phyloP scores from a whole-genome alignment of 2,329 filamentous ascomycete genomes.

The Rasamsonia emersonii region DNA sequence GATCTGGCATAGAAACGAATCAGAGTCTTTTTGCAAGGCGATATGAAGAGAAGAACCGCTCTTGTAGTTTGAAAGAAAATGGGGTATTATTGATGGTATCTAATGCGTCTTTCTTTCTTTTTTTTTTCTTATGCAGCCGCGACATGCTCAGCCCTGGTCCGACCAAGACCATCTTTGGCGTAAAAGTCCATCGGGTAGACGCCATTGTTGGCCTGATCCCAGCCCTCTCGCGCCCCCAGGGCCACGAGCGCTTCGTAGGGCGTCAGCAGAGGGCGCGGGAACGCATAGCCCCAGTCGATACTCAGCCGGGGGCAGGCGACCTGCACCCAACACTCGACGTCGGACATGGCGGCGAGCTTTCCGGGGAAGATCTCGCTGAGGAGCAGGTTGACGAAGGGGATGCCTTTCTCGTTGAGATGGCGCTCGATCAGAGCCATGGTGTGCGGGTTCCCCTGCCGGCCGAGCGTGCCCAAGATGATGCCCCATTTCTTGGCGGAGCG shows the following conservation, averaged over 20 bases:
- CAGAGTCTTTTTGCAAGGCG: background rate
- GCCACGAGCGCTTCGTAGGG: slow-evolving; percentile 92
- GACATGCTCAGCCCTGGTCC: slow-evolving; percentile 50
- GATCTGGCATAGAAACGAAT: too few relatives aligned
- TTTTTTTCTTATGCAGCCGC: background rate
- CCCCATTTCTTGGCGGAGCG: slow-evolving; percentile 82
- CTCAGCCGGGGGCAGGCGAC: slow-evolving; percentile 93
- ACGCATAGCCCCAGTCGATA: slow-evolving; percentile 98
- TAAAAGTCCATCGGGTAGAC: slow-evolving; percentile 99
- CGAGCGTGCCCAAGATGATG: slow-evolving; percentile 83
- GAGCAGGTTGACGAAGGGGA: slow-evolving; percentile 76
- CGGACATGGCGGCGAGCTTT: slow-evolving; percentile 84
- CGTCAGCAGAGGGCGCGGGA: slow-evolving; percentile 76
- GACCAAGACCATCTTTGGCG: slow-evolving; percentile 78
- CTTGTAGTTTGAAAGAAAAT: background rate
- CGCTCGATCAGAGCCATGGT: slow-evolving; percentile 81
- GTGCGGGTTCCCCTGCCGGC: slow-evolving; percentile 90
- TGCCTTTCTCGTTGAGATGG: slow-evolving; percentile 59
- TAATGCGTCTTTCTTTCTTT: background rate
- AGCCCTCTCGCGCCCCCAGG: slow-evolving; percentile 69
- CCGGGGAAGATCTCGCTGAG: slow-evolving; percentile 95
- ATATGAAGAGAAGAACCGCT: too few relatives aligned
- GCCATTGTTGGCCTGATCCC: slow-evolving; percentile 51
- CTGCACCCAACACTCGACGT: slow-evolving; percentile 97
- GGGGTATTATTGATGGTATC: background rate